phyloP scores from a whole-genome alignment of 805 yeast genomes.

The Metschnikowia lachancei region DNA sequence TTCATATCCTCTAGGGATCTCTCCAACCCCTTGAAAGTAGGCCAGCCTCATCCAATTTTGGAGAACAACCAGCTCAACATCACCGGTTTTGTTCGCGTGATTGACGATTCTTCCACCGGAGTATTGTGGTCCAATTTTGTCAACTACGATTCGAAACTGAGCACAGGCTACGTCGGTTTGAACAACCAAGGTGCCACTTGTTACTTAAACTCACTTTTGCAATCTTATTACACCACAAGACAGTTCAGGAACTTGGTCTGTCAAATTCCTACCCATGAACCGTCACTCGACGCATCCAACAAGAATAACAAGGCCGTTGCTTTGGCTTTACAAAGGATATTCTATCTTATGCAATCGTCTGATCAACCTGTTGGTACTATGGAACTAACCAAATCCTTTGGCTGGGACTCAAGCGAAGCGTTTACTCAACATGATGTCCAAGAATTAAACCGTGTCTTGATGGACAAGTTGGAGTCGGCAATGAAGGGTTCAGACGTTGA shows the following conservation, averaged over 20 bases:
- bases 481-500: slow-evolving; percentile 84
- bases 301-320: slow-evolving; percentile 48
- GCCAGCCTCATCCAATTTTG: slow-evolving; percentile 38
- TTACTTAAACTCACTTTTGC: slow-evolving; percentile 87
- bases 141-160: slow-evolving; percentile 81
- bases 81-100: slow-evolving; percentile 70
- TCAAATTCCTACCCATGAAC: slow-evolving; percentile 69
- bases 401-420: slow-evolving; percentile 95
- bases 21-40: slow-evolving; percentile 23
- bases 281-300: slow-evolving; percentile 41
- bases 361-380: slow-evolving; percentile 75
- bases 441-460: slow-evolving; percentile 88
- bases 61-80: slow-evolving; percentile 61
- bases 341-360: slow-evolving; percentile 74
- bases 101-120: slow-evolving; percentile 86
- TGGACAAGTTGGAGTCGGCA: slow-evolving; percentile 87
- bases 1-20: slow-evolving; percentile 50
- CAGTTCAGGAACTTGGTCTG: slow-evolving; percentile 81
- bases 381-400: slow-evolving; percentile 87
- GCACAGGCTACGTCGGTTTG: slow-evolving; percentile 89
- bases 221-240: slow-evolving; percentile 84
- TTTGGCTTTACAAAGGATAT: slow-evolving; percentile 81
- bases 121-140: slow-evolving; percentile 88
- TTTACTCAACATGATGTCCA: slow-evolving; percentile 98
- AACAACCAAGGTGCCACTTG: slow-evolving; percentile 98